Evolutionary conservation across 2,329 filamentous ascomycete species (phyloP), one percentile per base, ranked within the genome.

Genomic region (Alternaria gaisen): DNA sequence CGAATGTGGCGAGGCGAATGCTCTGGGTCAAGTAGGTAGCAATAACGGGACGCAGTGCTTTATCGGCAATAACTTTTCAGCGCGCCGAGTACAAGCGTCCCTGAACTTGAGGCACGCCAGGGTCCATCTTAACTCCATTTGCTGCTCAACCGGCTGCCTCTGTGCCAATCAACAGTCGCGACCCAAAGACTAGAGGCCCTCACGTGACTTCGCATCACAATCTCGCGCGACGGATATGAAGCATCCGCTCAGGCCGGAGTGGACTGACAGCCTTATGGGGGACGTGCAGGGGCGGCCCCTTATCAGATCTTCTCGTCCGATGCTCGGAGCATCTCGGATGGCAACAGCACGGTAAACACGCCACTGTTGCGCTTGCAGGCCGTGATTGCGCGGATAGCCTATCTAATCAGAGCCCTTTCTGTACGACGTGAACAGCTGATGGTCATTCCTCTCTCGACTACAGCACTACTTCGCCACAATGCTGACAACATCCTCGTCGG

Each of bases 401-500:
- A 11, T 48, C 44, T 22, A 30, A 32, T 20, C 44, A 48, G 28
- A 48, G 38, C 32, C 42, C 14, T 47, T 11, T 40, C 43, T 20
- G n/a, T 22, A 30, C 24, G 51, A 5, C 26, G 51, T 42, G 26
- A 32, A 32, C 51, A 24, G 41, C 28, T 54, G 52, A 24, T 54
- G 20, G 28, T 38, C 52, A 46, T 43, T 30, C 52, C 20, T 32
- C 14, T 28, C 5, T 41, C 36, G 6, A 26, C 14, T 24, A 50
- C 46, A 36, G 30, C 18, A 40, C 46, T 57, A 77, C 56, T 75
- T 78, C 8, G 75, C 74, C 58, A 90, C 86, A 73, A 90, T 89
- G 56, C 86, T 88, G 48, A 90, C 87, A 55, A 90, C 88, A 80
- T 90, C 88, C 77, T 90, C 88, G 71, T 90, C 88, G 6, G 82